phyloP scores from a whole-genome alignment of 257 asterid species.

The Nicotiana knightiana region DNA sequence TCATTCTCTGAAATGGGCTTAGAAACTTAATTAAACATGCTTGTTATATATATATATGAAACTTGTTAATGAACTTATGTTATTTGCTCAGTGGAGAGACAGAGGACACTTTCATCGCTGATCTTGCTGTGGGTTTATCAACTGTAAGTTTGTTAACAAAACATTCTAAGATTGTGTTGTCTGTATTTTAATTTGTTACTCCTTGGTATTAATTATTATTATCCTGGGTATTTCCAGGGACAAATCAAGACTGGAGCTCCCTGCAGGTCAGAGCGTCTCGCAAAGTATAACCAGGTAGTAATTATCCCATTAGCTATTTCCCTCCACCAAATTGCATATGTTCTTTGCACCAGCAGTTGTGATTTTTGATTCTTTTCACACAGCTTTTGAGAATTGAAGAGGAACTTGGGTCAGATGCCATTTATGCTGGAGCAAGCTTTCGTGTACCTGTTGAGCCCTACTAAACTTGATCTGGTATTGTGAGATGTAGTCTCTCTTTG shows the following conservation, averaged over 20 bases:
- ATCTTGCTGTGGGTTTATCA: conserved; percentile 88
- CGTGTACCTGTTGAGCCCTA: conserved; percentile 86
- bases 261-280: conserved; percentile 98
- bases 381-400: conserved; percentile 94
- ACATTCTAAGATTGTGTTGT: neutral
- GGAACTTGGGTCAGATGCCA: conserved; percentile 92
- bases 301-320: neutral
- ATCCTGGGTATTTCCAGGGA: conserved; percentile 40
- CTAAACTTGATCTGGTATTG: conserved; percentile 11
- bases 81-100: conserved; percentile 81
- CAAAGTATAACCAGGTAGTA: conserved; percentile 88
- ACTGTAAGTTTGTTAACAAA: conserved; percentile 45
- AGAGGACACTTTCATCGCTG: conserved; percentile 98
- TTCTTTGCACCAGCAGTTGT: neutral
- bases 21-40: neutral
- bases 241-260: conserved; percentile 99
- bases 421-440: conserved; percentile 87
- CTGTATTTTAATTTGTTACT: neutral
- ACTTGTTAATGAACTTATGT: neutral
- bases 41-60: neutral
- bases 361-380: neutral
- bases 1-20: neutral
- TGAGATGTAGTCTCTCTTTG: neutral
- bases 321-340: neutral
- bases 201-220: neutral